These are phyloP conservation scores for Hortaea sp. DNA, from an alignment of 2,329 filamentous ascomycete genomes.

Conservation along the genomic window DNA sequence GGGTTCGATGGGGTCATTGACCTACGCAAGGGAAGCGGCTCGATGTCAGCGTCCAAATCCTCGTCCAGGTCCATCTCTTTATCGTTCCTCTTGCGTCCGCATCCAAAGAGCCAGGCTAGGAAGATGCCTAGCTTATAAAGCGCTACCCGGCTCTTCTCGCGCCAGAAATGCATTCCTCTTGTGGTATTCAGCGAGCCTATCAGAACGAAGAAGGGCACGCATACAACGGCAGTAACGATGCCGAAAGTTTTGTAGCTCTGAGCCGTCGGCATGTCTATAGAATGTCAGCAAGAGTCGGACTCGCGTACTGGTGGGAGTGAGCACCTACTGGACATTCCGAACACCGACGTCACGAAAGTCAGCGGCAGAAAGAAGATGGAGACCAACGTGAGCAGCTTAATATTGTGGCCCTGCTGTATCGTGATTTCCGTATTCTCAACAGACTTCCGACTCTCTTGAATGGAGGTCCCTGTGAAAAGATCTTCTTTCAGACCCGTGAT, in stretches of 20 bases:
- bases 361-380: slow-evolving; percentile 53
- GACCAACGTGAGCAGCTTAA: slow-evolving; percentile 50
- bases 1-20: not conserved
- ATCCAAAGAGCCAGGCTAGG: not conserved
- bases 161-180: slow-evolving; percentile 30
- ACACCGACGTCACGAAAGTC: slow-evolving; percentile 51
- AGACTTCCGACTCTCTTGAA: slow-evolving; percentile 48
- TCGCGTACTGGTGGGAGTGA: not conserved
- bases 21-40: not conserved
- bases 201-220: slow-evolving; percentile 37
- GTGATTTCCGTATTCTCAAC: slow-evolving; percentile 46
- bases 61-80: not conserved
- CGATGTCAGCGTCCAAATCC: not conserved
- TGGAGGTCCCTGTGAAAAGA: slow-evolving; percentile 53
- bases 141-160: slow-evolving; percentile 6
- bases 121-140: not conserved
- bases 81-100: not conserved
- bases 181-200: slow-evolving; percentile 36
- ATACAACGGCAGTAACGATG: slow-evolving; percentile 32
- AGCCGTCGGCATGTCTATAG: slow-evolving; percentile 35
- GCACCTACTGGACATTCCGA: slow-evolving; percentile 27
- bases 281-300: slow-evolving; percentile 16
- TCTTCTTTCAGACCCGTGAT: slow-evolving; percentile 50
- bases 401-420: slow-evolving; percentile 51
- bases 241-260: slow-evolving; percentile 30